phyloP scores from a whole-genome alignment of 2,329 filamentous ascomycete species.

The Calonectria multiphialidica region DNA sequence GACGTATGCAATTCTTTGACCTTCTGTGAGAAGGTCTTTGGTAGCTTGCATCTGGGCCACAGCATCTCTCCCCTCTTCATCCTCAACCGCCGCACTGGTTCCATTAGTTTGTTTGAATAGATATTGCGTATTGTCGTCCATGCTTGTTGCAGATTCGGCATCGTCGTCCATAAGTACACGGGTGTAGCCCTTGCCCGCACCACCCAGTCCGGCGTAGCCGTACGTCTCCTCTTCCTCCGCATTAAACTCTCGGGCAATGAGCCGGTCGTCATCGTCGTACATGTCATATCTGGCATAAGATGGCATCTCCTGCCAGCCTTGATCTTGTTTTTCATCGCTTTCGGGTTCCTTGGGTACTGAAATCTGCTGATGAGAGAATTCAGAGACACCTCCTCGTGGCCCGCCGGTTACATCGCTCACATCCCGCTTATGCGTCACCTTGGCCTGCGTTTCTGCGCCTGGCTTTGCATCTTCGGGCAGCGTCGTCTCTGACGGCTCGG shows the following conservation, averaged over 20 bases:
- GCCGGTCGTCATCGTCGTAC: constrained; percentile 91
- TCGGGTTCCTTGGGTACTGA: constrained; percentile 66
- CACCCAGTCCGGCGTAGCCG: constrained; percentile 83
- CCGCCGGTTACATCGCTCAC: constrained; percentile 52
- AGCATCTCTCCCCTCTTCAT: constrained; percentile 88
- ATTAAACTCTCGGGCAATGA: constrained; percentile 86
- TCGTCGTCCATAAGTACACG: constrained; percentile 96
- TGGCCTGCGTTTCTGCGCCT: constrained; percentile 22
- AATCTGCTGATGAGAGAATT: constrained; percentile 91
- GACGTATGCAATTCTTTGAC: constrained; percentile 95
- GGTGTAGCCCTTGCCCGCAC: constrained; percentile 95
- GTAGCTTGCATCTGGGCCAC: constrained; percentile 94
- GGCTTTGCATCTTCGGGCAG: constrained; percentile 32
- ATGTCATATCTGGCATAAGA: constrained; percentile 93
- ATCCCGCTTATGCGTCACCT: constrained; percentile 50
- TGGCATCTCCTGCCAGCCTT: constrained; percentile 96
- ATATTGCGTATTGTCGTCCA: constrained; percentile 98
- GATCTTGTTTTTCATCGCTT: constrained; percentile 66
- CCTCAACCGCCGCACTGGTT: constrained; percentile 71
- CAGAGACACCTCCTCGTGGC: constrained; percentile 65
- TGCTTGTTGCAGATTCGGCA: constrained; percentile 90
- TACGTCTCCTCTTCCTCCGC: constrained; percentile 76
- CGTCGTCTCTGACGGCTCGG: constrained; percentile 20
- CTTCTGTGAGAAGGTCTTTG: constrained; percentile 94
- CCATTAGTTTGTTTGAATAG: constrained; percentile 82